These are phyloP conservation scores for Fusarium drepaniforme DNA, from an alignment of 2,329 filamentous ascomycete genomes.

Conservation along the genomic window DNA sequence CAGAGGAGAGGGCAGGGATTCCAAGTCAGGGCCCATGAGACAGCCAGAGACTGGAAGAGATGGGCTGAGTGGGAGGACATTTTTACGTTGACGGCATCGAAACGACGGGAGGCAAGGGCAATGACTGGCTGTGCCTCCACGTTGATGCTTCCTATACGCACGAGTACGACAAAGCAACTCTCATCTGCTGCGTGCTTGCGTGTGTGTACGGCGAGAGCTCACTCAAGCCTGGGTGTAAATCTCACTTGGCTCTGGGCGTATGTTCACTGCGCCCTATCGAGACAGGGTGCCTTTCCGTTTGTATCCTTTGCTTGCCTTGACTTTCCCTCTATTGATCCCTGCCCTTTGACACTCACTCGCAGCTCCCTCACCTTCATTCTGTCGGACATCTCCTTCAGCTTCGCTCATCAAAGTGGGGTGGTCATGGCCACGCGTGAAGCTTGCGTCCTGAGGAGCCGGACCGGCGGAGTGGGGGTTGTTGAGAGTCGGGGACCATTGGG, in stretches of 20 bases:
- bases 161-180: neutral
- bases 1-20: slow-evolving; percentile 12
- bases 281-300: neutral
- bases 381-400: slow-evolving; percentile 7
- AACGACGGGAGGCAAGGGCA: neutral
- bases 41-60: neutral
- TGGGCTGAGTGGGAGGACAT: neutral
- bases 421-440: slow-evolving; percentile 18
- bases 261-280: neutral
- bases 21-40: slow-evolving; percentile 2
- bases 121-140: neutral
- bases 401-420: slow-evolving; percentile 30
- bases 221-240: neutral
- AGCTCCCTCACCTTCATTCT: slow-evolving; percentile 1
- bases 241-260: neutral
- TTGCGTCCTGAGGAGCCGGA: slow-evolving; percentile 18
- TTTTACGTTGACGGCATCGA: slow-evolving; percentile 1
- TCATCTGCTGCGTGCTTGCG: neutral
- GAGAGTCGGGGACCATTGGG: neutral
- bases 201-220: neutral
- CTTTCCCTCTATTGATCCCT: neutral
- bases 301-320: neutral
- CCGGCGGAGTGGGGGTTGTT: slow-evolving; percentile 34
- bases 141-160: slow-evolving; percentile 6
- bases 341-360: neutral